These are phyloP conservation scores for Ganoderma sp. DNA, from an alignment of 1,284 basidiomycete species.

Conservation along the genomic window DNA sequence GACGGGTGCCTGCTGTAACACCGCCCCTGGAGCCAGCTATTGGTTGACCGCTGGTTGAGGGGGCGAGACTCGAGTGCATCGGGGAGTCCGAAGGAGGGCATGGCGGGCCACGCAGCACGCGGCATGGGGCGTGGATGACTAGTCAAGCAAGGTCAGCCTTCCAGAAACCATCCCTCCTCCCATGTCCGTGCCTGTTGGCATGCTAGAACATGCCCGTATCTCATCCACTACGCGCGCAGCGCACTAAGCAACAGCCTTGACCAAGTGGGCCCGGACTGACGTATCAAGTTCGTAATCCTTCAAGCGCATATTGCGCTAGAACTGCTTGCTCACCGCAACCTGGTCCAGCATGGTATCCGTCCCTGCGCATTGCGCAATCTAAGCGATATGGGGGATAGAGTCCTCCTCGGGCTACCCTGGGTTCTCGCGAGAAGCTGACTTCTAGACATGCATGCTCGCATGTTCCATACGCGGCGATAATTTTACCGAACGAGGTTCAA, in stretches of 20 bases:
- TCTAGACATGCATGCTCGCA: background rate
- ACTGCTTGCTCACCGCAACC: background rate
- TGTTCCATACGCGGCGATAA: background rate
- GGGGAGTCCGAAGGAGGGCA: background rate
- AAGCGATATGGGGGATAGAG: background rate
- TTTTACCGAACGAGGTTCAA: background rate
- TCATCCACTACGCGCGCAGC: background rate
- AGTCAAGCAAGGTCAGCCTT: conserved; percentile 6
- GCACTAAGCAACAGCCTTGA: background rate
- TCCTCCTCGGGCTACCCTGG: background rate
- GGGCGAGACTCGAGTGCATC: background rate
- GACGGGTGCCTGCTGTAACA: background rate
- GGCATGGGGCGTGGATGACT: background rate
- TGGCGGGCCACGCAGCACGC: conserved; percentile 9
- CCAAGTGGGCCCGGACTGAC: background rate
- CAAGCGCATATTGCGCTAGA: conserved; percentile 3
- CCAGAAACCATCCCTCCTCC: background rate
- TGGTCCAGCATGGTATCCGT: background rate
- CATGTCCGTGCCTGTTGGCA: conserved; percentile 5
- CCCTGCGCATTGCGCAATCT: background rate
- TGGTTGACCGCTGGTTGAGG: background rate
- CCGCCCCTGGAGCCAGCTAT: background rate
- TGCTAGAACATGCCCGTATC: conserved; percentile 5
- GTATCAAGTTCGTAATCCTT: background rate
- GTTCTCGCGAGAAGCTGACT: background rate